These are phyloP conservation scores for Haberlea rhodopensis DNA, from an alignment of 257 asterid species.

Conservation along the genomic window DNA sequence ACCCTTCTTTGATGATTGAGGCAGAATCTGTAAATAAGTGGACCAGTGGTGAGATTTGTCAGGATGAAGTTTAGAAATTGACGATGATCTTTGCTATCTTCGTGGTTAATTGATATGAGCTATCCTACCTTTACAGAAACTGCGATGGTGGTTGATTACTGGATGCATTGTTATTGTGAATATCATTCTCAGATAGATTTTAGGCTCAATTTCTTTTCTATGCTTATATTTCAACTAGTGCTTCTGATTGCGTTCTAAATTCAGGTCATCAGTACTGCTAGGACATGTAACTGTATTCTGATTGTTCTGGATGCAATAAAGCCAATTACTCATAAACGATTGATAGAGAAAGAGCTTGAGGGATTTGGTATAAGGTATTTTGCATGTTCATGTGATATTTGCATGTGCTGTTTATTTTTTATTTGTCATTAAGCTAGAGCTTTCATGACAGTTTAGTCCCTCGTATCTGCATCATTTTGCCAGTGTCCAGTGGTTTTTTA, in stretches of 20 bases:
- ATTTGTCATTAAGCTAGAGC: neutral
- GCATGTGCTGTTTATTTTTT: slow-evolving; percentile 4
- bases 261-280: slow-evolving; percentile 97
- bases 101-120: neutral
- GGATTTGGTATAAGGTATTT: slow-evolving; percentile 96
- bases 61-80: neutral
- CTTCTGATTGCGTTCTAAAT: slow-evolving; percentile 16
- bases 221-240: slow-evolving; percentile 20
- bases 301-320: slow-evolving; percentile 98
- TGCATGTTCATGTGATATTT: slow-evolving; percentile 4
- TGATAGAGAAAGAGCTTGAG: slow-evolving; percentile 96
- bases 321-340: slow-evolving; percentile 94
- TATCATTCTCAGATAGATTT: neutral
- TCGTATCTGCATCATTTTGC: neutral
- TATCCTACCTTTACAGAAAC: neutral
- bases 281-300: slow-evolving; percentile 92
- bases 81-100: neutral
- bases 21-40: neutral
- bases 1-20: neutral
- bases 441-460: slow-evolving; percentile 4
- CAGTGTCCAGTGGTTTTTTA: neutral
- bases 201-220: slow-evolving; percentile 19
- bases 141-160: neutral
- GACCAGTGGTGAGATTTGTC: neutral
- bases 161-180: too few species aligned